phyloP scores from a whole-genome alignment of 352 stramenopile species.

The Phytophthora fragariaefolia region DNA sequence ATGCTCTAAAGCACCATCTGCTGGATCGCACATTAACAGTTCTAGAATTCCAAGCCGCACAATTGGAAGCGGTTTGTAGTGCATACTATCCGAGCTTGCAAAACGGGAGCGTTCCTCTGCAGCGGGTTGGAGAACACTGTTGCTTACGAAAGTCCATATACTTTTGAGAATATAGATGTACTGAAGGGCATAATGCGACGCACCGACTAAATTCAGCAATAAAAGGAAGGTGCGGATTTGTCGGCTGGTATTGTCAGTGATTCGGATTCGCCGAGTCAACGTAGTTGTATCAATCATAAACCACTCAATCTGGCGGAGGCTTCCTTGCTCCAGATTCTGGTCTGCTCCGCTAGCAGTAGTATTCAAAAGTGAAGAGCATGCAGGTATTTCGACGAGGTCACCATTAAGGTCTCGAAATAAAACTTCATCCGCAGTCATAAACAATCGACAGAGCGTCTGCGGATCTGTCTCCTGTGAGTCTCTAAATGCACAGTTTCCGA shows the following conservation, averaged over 20 bases:
- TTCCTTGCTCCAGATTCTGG: constrained; percentile 26
- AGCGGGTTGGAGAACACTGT: constrained; percentile 22
- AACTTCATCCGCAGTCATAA: constrained; percentile 39
- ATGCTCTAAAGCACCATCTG: constrained; percentile 39
- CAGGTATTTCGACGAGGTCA: constrained; percentile 15
- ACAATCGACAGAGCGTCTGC: constrained; percentile 46
- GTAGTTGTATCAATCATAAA: constrained; percentile 39
- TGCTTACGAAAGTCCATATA: constrained; percentile 36
- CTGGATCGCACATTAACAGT: constrained; percentile 26
- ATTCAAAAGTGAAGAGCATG: constrained; percentile 24
- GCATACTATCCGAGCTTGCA: constrained; percentile 4
- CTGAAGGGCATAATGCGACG: constrained; percentile 38
- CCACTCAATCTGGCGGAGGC: constrained; percentile 41
- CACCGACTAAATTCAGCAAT: constrained; percentile 42
- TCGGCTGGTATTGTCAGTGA: constrained; percentile 53
- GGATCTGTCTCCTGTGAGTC: constrained; percentile 50
- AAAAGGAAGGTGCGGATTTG: constrained; percentile 44
- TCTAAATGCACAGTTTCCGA: constrained; percentile 42
- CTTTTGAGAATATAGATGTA: constrained; percentile 40
- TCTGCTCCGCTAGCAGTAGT: constrained; percentile 6
- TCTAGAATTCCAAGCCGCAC: constrained; percentile 23
- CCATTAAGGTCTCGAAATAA: constrained; percentile 38
- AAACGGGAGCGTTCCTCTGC: constrained; percentile 15
- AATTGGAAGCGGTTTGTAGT: not conserved
- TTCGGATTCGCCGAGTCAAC: constrained; percentile 32